Conservation (phyloP, 176 grass and related monocot genomes). For the Zoysia pacifica region DNA sequence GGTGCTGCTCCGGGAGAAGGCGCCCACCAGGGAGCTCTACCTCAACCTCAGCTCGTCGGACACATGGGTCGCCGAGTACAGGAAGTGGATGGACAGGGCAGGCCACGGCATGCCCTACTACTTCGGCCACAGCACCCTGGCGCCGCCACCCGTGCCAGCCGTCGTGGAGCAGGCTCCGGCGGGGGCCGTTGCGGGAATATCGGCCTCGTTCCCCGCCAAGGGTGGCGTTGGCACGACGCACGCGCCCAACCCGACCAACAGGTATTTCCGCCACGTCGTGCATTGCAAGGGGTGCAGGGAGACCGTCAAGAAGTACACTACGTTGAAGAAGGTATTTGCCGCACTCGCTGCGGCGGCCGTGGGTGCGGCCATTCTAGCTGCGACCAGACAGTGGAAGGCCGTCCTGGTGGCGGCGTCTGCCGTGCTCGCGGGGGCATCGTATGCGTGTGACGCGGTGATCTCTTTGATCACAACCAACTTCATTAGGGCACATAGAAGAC, state of each 20-base stretch:
- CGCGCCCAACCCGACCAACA: slow-evolving; percentile 79
- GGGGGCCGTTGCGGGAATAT: slow-evolving; percentile 64
- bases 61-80: slow-evolving; percentile 92
- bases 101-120: slow-evolving; percentile 95
- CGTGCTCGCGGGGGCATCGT: slow-evolving; percentile 51
- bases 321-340: slow-evolving; percentile 52
- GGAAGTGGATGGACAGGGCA: slow-evolving; percentile 91
- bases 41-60: slow-evolving; percentile 80
- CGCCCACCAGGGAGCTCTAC: slow-evolving; percentile 82
- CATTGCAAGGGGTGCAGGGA: slow-evolving; percentile 84
- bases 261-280: slow-evolving; percentile 88
- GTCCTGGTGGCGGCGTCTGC: slow-evolving; percentile 49
- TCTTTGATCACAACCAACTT: slow-evolving; percentile 88
- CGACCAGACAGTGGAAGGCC: slow-evolving; percentile 48
- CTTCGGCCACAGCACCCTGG: slow-evolving; percentile 75
- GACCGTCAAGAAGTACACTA: slow-evolving; percentile 46
- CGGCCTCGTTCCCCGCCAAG: slow-evolving; percentile 76
- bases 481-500: slow-evolving; percentile 73
- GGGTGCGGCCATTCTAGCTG: slow-evolving; percentile 53
- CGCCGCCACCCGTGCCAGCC: slow-evolving; percentile 57
- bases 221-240: slow-evolving; percentile 67
- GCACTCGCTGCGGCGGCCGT: slow-evolving; percentile 39
- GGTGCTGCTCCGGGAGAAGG: slow-evolving; percentile 79
- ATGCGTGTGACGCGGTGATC: slow-evolving; percentile 48
- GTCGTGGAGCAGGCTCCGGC: slow-evolving; percentile 81